phyloP scores from a whole-genome alignment of 73 alveolate genomes.

The Tetrahymena borealis region DNA sequence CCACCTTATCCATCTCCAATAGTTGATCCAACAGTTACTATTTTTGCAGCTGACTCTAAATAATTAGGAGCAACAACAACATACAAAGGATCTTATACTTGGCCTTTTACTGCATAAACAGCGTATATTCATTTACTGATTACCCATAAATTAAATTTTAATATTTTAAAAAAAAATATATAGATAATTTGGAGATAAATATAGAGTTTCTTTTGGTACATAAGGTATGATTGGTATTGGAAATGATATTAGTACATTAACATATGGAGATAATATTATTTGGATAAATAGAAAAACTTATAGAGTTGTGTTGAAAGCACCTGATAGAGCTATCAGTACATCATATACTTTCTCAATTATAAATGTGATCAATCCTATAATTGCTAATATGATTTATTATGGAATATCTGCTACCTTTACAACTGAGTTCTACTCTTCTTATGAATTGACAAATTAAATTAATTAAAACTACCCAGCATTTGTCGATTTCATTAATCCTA shows the following conservation, averaged over 20 bases:
- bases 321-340: neutral
- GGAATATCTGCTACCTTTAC: neutral
- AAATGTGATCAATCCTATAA: neutral
- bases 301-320: neutral
- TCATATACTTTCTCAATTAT: neutral
- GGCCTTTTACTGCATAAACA: neutral
- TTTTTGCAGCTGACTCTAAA: neutral
- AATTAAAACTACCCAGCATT: neutral
- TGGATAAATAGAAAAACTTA: neutral
- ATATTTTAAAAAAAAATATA: no score
- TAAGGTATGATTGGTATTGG: neutral
- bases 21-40: neutral
- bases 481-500: neutral
- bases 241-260: neutral
- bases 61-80: neutral
- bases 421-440: neutral
- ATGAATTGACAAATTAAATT: neutral
- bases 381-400: neutral
- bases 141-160: no score
- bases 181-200: neutral
- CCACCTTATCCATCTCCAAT: neutral
- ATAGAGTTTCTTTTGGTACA: neutral
- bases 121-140: neutral
- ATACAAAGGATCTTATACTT: neutral
- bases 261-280: neutral